Evolutionary conservation across 306 rosid species (phyloP), one percentile per base, ranked within the genome.

Genomic region (Dryas drummondii): DNA sequence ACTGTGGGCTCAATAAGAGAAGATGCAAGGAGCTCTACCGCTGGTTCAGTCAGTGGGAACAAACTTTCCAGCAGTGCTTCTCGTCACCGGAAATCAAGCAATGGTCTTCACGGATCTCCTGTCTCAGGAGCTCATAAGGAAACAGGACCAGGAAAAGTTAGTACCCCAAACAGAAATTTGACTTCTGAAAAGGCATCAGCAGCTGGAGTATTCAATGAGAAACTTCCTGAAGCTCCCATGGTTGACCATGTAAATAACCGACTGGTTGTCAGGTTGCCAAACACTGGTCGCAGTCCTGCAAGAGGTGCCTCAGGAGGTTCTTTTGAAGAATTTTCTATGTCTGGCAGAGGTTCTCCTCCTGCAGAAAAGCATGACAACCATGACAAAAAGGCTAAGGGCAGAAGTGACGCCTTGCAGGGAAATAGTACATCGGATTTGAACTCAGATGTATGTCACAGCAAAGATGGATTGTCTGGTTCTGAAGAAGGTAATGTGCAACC

Each of bases 11-110:
- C 81, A 60, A 71, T 89, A 7, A 91, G 83, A 84, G 93, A 88
- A 71, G 97, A 88, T 62, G 93, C 87, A 37, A 89, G 87, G 82
- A 89, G 94, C 78, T 89, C 97, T 48, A 87, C 94, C 68, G 88
- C 85, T 13, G 89, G 83, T 70, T 83, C 97, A 55, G 84, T 79
- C 81, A 86, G 89, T 72, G 89, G 44, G 12, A 85, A 82, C 74
- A 92, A 87, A 80, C 52, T 85, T 66, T 90, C 96, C 40, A 78
- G 88, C 22, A 70, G 89, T 75, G 87, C 86, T 81, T 87, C 97
- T 74, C 87, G 89, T 37, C 92, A 80, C 41, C 88, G 90, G 26
- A 92, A 90, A 74, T 81, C 88, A 12, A 57, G 75, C 66, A 90
- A 87, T 81, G 92, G 91, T n/a, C 63, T 82, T 78, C 81, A 84